Base-by-base conservation (phyloP, 176 grass and related monocot genomes). In the Puya raimondii region DNA sequence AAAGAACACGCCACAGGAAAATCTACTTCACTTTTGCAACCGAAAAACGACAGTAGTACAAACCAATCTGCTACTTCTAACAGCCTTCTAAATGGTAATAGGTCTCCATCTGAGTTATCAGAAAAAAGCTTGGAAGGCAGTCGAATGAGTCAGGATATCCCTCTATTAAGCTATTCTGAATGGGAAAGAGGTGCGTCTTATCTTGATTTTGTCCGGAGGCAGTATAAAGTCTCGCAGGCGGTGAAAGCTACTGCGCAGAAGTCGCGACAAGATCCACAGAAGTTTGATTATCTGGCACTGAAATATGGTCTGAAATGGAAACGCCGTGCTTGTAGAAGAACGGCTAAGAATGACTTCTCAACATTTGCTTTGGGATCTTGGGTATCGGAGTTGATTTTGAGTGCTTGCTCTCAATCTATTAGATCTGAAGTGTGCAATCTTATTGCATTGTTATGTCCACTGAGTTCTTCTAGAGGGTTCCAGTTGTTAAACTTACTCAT, bases 251-350 rank as follows among this genome's bases (percentile, higher is more conserved):
- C 69, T 64, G 65, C 78, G 63, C 84, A 74, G 26, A 89, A 71
- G 74, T 64, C 53, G 47, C 81, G 68, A 9, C 80, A 87, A 65
- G 89, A 88, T 70, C 69, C 80, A 10, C 83, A 91, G 20, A 96
- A 91, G 79, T 82, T 79, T 61, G 93, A 97, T 54, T 88, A 82
- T 69, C 77, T 97, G 23, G 65, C 88, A 78, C 59, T 97, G 53
- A 97, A 90, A 74, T 97, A 92, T 85, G 93, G 89, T 64, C 77
- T 97, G 48, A 83, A 86, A 86, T 97, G 93, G 93, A 97, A 97
- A 59, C 81, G 74, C 3, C 89, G 74, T 70, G 84, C 93, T 81
- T 97, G 86, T 69, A 82, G 77, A 75, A 80, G 72, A 53, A 80
- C 84, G 67, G 74, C 89, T 83, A 97, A 82, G 78, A 90, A 84